A percentile compares a stretch with the other conserved stretches of the same genome.
These are phyloP conservation scores for Acmispon strigosus DNA, from an alignment of 306 rosid species.

Conservation along the genomic window DNA sequence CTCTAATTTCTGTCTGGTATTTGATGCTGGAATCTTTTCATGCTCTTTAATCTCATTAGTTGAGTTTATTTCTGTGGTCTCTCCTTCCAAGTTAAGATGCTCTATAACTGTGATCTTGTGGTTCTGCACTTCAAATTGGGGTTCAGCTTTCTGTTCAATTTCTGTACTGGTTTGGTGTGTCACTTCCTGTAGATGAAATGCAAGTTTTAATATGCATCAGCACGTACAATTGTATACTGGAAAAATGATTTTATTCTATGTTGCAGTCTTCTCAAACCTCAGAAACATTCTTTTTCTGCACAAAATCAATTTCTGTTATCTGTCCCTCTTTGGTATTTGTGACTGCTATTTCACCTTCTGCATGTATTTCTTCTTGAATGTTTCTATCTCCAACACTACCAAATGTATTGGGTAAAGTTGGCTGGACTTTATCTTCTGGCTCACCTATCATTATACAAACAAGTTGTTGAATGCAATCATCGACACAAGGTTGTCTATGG, in stretches of 20 bases:
- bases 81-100: no score
- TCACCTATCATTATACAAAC: not conserved
- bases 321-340: no score
- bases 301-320: no score
- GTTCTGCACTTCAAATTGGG: no score
- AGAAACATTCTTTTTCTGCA: no score
- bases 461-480: not conserved
- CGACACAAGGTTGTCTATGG: no score
- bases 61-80: no score
- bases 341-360: not conserved
- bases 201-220: no score
- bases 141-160: no score
- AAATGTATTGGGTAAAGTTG: not conserved
- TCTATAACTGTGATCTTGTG: no score
- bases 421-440: not conserved
- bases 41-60: not conserved
- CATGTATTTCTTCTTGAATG: conserved; percentile 4
- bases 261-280: no score
- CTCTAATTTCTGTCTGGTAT: not conserved
- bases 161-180: not conserved
- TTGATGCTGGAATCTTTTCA: not conserved
- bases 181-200: not conserved
- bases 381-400: not conserved
- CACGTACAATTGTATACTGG: no score
- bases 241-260: not conserved